Percentiles rank a stretch among this genome's conserved stretches.
These are phyloP conservation scores for Ophiostoma populinum DNA, from an alignment of 2,329 filamentous ascomycete genomes.

Conservation along the genomic window DNA sequence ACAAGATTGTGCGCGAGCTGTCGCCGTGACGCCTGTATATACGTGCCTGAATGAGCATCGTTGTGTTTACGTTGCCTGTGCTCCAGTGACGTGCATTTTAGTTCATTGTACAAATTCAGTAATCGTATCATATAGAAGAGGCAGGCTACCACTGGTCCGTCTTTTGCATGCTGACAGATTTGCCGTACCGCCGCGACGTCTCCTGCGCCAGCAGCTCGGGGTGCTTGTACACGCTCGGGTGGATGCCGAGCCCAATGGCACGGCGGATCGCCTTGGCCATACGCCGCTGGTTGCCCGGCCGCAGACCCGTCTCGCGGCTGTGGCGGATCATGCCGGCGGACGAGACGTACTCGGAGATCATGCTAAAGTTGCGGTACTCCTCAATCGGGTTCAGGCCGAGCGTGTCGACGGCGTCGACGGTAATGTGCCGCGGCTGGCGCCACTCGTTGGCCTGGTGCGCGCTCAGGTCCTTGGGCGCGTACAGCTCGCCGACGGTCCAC, in stretches of 20 bases:
- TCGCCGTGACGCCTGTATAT: constrained; percentile 7
- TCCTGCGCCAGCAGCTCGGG: constrained; percentile 47
- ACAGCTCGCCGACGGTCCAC: constrained; percentile 69
- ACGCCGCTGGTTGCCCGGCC: constrained; percentile 79
- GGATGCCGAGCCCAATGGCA: constrained; percentile 74
- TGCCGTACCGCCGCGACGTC: constrained; percentile 11
- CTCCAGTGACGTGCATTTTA: not conserved
- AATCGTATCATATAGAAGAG: too few relatives aligned
- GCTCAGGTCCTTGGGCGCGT: constrained; percentile 76
- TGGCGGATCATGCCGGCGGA: constrained; percentile 72
- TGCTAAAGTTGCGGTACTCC: constrained; percentile 86
- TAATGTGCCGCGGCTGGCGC: constrained; percentile 37
- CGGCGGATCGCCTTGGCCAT: constrained; percentile 85
- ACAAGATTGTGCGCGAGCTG: constrained; percentile 28
- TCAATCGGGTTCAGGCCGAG: constrained; percentile 64
- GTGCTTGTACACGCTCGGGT: constrained; percentile 81
- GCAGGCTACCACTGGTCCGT: too few relatives aligned
- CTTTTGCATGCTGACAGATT: too few relatives aligned
- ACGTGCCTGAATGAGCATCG: too few relatives aligned
- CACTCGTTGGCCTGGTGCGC: constrained; percentile 68
- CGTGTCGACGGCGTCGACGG: constrained; percentile 60
- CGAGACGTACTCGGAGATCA: constrained; percentile 80
- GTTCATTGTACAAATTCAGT: too few relatives aligned
- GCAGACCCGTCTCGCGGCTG: constrained; percentile 56
- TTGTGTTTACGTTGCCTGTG: too few relatives aligned